Base-by-base conservation (phyloP, 176 grass and related monocot genomes). In the bread wheat (Triticum aestivum) region DNA sequence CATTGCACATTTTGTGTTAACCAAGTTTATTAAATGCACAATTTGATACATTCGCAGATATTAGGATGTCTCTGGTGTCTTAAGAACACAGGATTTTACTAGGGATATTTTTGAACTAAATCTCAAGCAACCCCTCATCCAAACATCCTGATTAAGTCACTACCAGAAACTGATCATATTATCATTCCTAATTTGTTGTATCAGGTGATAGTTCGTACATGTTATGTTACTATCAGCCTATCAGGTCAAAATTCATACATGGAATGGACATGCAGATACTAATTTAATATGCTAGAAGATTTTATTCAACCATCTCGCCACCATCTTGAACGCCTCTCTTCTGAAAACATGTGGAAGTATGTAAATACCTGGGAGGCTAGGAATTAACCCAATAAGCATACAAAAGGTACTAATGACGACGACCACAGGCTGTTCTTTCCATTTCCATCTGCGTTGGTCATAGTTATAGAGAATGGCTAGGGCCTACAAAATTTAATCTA, bases 151-250 rank as follows among this genome's bases (percentile, higher is more conserved):
- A 56, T 86, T 30, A 23, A 34, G 45, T 61, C 23, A 51, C 71
- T 83, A 21, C 45, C 21, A 81, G 71, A 8, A 82, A 32, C 39
- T 76, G 45, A 82, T 49, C 42, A 65, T 44, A 65, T 80, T 29
- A 27, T 64, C 9, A 37, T 64, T 45, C 20, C 26, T 47, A 73
- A 87, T 34, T 13, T 68, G 4, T 32, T 67, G n/a, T 86, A 66
- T 69, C 44, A 27, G 32, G 20, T 18, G 27, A 77, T 37, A 62
- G 21, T 66, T 9, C 15, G 5, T 15, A 54, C 61, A 77, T 85
- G 73, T 11, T 68, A 37, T 42, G 2, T 38, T 44, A 44, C 32
- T 6, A 13, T n/a, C 23, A 84, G 32, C 32, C 33, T 79, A 52
- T 26, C 58, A 75, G 33, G 58, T 27, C 38, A 35, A 18, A 81